Base-by-base conservation (phyloP, 345 rosid genomes). In the Psidium friedrichsthalianum region DNA sequence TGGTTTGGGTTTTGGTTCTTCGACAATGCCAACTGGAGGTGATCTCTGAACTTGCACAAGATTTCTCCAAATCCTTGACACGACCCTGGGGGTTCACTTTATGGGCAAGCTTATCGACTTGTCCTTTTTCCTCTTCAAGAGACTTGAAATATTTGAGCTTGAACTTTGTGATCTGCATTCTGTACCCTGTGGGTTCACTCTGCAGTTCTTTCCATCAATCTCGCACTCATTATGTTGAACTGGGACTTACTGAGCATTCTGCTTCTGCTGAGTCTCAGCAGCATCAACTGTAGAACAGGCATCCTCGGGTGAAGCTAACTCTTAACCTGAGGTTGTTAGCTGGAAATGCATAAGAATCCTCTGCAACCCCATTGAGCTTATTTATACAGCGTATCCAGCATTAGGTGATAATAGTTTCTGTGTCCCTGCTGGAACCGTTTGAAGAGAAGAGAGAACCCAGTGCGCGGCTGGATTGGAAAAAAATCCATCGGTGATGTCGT, bases 391-490 rank as follows among this genome's bases (percentile, higher is more conserved):
- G 82, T 87, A 89, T 42, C 91, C 92, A 55, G 87, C 88, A 74
- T 24, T 83, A 29, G 86, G 84, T 24, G 93, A 87, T 15, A 87
- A 82, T 42, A 92, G 80, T 6, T 91, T 91, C 57, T 88, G 89
- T 84, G 88, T 85, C 89, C 89, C 93, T 91, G 87, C 83, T 87
- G 78, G 93, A 84, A 84, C 93, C 94, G 86, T 89, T 94, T 29
- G 95, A 85, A 84, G 94, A 91, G 87, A 93, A 93, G 56, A 92
- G 86, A 86, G 96, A 88, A 54, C 95, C 95, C 56, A 92, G 88
- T 85, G n/a, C 84, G 91, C 24, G 96, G 98, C 82, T 91, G 94
- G 90, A 96, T 89, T 91, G 94, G 90, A 97, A 96, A 89, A 92
- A 89, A 92, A 92, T 53, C 97, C 95, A 74, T 90, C 91, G 1